Percentiles rank a stretch among this genome's conserved stretches.
phyloP scores from a whole-genome alignment of 306 rosid species.

The Adenanthera pavonina region DNA sequence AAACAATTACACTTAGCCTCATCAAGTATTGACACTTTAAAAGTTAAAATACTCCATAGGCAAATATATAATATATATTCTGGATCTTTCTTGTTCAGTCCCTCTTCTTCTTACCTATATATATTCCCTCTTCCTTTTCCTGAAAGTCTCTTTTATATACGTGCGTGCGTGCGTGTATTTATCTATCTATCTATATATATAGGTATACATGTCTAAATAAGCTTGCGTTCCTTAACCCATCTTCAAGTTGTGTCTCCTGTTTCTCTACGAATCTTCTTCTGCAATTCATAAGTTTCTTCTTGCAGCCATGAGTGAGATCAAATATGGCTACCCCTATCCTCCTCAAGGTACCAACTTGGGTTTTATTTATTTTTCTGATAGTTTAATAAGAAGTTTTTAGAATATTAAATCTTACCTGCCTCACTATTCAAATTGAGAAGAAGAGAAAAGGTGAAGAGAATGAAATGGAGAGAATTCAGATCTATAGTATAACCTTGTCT shows the following conservation, averaged over 20 bases:
- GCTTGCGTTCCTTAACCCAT: slow-evolving; percentile 29
- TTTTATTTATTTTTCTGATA: too few relatives aligned
- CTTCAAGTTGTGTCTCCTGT: slow-evolving; percentile 28
- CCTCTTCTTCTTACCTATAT: slow-evolving; percentile 34
- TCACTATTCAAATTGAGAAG: too few relatives aligned
- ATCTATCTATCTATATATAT: not conserved
- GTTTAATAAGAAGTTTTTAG: too few relatives aligned
- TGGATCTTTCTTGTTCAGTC: slow-evolving; percentile 46
- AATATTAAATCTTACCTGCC: too few relatives aligned
- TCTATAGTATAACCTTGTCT: not conserved
- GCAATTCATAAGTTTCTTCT: slow-evolving; percentile 16
- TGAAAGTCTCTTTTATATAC: not conserved
- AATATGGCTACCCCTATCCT: slow-evolving; percentile 75
- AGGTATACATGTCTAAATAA: too few relatives aligned
- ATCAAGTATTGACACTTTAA: slow-evolving; percentile 25
- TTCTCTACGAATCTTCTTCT: slow-evolving; percentile 13
- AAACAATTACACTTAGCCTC: slow-evolving; percentile 31
- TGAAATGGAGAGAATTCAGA: too few relatives aligned
- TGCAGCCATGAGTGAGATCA: slow-evolving; percentile 59
- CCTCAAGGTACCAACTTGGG: slow-evolving; percentile 55
- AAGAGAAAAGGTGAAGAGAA: too few relatives aligned
- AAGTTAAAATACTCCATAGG: slow-evolving; percentile 13
- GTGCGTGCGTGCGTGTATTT: not conserved
- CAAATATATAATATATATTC: not conserved
- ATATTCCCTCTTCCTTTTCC: slow-evolving; percentile 39